Evolutionary conservation across 2,329 filamentous ascomycete species (phyloP), one percentile per base, ranked within the genome.

Genomic region (Talaromyces marneffei): DNA sequence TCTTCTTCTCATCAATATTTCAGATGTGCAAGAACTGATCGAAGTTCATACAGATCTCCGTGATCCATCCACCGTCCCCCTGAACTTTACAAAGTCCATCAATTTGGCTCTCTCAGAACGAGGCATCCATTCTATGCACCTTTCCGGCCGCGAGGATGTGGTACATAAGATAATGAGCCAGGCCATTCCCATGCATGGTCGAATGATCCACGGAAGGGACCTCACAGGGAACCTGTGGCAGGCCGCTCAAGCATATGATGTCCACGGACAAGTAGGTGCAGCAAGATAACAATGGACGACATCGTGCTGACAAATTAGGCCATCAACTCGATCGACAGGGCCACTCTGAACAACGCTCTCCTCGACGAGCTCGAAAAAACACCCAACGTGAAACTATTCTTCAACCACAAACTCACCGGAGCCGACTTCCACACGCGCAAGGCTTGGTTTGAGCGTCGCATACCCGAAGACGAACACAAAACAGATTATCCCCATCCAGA

Each of bases 81-180:
- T 97, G 64, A 97, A 97, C 76, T 97, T 97, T 72, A 96, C 92
- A 63, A 96, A 92, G 74, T 97, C 94, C n/a, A 99, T 99, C 80
- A 99, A 99, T 72, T 79, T 99, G 60, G 93, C 94, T 23, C 81
- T 99, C 0, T 97, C 94, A 0, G 92, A 97, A 73, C 87, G 94
- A 62, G 94, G 94, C 33, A 92, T 97, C 73, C 90, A 94, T 74
- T 90, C 93, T 23, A 87, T 99, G 77, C 84, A 85, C 57, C 80
- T 89, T 67, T 85, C 90, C 1, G 84, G 85, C 27, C 83, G 87
- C 33, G 77, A 85, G 2, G 82, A 81, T 2, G 82, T 97, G 37
- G 79, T 96, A 33, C 82, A 92, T 12, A 82, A 86, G 67, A 85
- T 97, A 33, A 82, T 96, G 69, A 79, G 79, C 1, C 85, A 88